A percentile compares a stretch with the other conserved stretches of the same genome.
phyloP scores from a whole-genome alignment of 1,139 yeast species.

The Pneumocystis wakefieldiae region DNA sequence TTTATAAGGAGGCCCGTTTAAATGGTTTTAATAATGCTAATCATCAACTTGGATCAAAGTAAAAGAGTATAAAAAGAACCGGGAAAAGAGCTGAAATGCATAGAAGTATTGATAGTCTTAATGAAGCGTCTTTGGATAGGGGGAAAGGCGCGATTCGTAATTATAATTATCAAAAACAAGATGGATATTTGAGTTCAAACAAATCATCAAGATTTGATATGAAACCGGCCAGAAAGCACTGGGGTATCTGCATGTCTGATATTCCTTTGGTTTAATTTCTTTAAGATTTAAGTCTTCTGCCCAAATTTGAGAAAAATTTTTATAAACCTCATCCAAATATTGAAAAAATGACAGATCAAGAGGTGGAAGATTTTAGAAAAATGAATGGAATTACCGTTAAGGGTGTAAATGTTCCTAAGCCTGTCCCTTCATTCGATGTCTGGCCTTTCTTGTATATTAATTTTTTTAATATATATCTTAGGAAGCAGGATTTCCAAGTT shows the following conservation, averaged over 20 bases:
- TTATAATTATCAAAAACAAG: neutral
- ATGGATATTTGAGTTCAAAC: neutral
- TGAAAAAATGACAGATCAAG: conserved; percentile 55
- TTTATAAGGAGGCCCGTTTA: neutral
- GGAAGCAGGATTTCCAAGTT: conserved; percentile 29
- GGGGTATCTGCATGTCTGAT: neutral
- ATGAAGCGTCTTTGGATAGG: neutral
- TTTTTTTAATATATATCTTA: neutral
- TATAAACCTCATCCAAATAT: conserved; percentile 76
- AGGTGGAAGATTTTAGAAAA: conserved; percentile 59
- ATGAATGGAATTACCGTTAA: conserved; percentile 70
- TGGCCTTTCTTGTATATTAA: conserved; percentile 64
- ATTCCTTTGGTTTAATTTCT: neutral
- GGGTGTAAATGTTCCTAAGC: conserved; percentile 85
- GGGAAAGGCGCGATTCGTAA: neutral
- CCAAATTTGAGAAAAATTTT: conserved; percentile 89
- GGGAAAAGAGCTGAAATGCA: neutral
- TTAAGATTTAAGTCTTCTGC: conserved; percentile 48
- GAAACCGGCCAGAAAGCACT: neutral
- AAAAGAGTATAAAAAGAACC: neutral
- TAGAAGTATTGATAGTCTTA: neutral
- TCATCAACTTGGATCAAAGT: neutral
- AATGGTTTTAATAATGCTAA: neutral
- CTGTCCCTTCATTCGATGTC: conserved; percentile 82
- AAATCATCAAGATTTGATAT: neutral